phyloP scores from a whole-genome alignment of 345 rosid species.

The Tarenaya hassleriana region DNA sequence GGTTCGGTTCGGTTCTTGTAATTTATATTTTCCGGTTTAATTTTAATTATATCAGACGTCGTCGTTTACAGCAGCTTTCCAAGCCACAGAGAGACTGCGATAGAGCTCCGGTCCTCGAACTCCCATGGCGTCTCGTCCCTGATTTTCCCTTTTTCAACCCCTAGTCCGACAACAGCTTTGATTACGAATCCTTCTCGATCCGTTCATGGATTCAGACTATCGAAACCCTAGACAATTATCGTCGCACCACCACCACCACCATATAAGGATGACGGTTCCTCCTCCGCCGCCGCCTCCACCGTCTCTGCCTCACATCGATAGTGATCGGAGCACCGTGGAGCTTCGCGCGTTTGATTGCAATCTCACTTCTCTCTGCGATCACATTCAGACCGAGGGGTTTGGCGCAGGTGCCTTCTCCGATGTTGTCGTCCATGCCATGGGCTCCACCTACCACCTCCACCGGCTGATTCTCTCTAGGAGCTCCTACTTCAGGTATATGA shows the following conservation, averaged over 20 bases:
- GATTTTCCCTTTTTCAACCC: constrained; percentile 10
- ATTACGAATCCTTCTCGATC: neutral
- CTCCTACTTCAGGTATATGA: constrained; percentile 80
- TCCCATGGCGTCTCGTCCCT: constrained; percentile 18
- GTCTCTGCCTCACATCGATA: constrained; percentile 49
- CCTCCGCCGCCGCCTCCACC: constrained; percentile 46
- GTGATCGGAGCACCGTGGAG: constrained; percentile 58
- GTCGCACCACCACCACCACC: constrained; percentile 29
- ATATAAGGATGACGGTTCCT: constrained; percentile 30
- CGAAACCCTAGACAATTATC: constrained; percentile 28
- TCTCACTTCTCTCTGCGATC: constrained; percentile 84
- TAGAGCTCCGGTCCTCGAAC: constrained; percentile 12
- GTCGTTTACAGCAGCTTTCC: neutral
- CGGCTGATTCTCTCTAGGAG: constrained; percentile 90
- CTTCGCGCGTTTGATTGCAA: constrained; percentile 78
- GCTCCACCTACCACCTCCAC: constrained; percentile 82
- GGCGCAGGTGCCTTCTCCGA: constrained; percentile 84
- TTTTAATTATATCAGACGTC: neutral
- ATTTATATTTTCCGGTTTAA: neutral
- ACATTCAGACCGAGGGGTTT: constrained; percentile 84
- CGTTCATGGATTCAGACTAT: constrained; percentile 21
- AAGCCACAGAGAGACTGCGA: constrained; percentile 7
- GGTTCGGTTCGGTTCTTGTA: constrained; percentile 9
- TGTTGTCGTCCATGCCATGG: constrained; percentile 75
- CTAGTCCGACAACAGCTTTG: constrained; percentile 3